phyloP scores from a whole-genome alignment of 345 rosid species.

The Citrus glauca region DNA sequence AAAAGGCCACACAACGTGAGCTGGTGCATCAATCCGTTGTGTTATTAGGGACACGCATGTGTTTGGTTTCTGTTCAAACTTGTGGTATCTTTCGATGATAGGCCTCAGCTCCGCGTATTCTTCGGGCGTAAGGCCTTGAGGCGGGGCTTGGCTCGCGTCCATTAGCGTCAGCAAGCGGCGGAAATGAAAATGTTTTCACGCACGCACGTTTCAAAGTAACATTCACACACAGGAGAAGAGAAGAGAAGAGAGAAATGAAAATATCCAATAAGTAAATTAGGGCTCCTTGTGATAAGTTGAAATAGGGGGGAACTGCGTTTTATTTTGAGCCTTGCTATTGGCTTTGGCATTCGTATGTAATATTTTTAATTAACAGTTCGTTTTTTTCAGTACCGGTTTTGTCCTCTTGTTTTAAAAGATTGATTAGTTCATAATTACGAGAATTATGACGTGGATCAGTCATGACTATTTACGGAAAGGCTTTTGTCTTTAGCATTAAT shows the following conservation, averaged over 20 bases:
- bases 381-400: neutral
- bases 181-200: neutral
- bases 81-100: slow-evolving; percentile 54
- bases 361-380: too few relatives aligned
- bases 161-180: neutral
- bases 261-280: neutral
- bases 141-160: slow-evolving; percentile 10
- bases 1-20: slow-evolving; percentile 58
- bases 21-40: slow-evolving; percentile 71
- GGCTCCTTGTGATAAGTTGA: neutral
- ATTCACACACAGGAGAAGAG: neutral
- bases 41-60: slow-evolving; percentile 73
- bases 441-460: slow-evolving; percentile 1
- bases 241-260: too few relatives aligned
- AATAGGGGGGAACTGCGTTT: neutral
- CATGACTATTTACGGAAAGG: slow-evolving; percentile 15
- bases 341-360: neutral
- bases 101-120: slow-evolving; percentile 49
- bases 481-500: neutral
- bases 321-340: neutral
- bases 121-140: slow-evolving; percentile 48
- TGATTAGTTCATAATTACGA: neutral
- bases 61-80: slow-evolving; percentile 40
- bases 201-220: too few relatives aligned
- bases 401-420: slow-evolving; percentile 7